phyloP scores from a whole-genome alignment of 768 basidiomycete genomes.

The Lentinus tigrinus region DNA sequence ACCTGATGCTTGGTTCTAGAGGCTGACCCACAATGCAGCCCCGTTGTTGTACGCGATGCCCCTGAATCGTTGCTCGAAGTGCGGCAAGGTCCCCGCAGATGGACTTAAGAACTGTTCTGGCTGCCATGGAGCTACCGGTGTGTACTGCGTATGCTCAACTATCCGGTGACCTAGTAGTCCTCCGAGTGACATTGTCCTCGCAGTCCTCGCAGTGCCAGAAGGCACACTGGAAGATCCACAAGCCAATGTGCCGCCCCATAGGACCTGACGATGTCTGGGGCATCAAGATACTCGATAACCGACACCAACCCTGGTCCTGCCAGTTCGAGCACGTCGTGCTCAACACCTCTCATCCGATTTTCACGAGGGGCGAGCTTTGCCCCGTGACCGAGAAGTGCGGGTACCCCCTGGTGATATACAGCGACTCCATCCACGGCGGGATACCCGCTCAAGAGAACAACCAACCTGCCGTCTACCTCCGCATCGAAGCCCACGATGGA shows the following conservation, averaged over 20 bases:
- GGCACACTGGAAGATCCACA: slow-evolving; percentile 25
- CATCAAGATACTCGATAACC: slow-evolving; percentile 21
- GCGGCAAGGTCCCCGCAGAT: neutral
- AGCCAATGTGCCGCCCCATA: slow-evolving; percentile 20
- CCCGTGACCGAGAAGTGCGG: slow-evolving; percentile 19
- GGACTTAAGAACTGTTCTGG: slow-evolving; percentile 5
- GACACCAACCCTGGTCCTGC: slow-evolving; percentile 1
- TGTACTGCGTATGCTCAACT: slow-evolving; percentile 13
- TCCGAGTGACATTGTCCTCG: slow-evolving; percentile 9
- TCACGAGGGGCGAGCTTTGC: slow-evolving; percentile 21
- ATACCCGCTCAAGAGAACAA: slow-evolving; percentile 8
- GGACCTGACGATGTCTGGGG: slow-evolving; percentile 23
- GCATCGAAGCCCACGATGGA: slow-evolving; percentile 21
- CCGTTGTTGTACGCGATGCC: neutral
- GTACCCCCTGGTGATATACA: slow-evolving; percentile 20
- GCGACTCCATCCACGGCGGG: slow-evolving; percentile 13
- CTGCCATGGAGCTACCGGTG: slow-evolving; percentile 8
- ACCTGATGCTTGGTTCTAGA: too few relatives aligned
- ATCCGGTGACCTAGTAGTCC: neutral
- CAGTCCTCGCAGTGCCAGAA: slow-evolving; percentile 22
- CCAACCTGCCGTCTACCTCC: slow-evolving; percentile 24
- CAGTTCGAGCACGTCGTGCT: slow-evolving; percentile 24
- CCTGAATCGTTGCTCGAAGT: slow-evolving; percentile 1
- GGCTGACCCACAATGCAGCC: neutral
- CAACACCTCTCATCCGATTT: slow-evolving; percentile 15